A percentile compares a stretch with the other conserved stretches of the same genome.
Evolutionary conservation across 83 land plant species (phyloP).

Genomic region (Picea abies): DNA sequence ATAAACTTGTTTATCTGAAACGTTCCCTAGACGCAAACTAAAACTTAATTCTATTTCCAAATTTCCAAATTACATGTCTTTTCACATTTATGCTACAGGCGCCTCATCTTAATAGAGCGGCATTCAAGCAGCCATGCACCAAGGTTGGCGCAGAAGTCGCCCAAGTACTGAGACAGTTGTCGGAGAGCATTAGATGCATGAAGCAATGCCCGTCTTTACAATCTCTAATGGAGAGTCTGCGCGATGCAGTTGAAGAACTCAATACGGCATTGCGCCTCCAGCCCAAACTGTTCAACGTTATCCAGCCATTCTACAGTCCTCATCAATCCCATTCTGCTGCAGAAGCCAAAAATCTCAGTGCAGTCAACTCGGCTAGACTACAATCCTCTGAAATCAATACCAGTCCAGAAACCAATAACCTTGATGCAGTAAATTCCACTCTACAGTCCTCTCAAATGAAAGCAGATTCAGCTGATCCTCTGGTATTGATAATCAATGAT

Average conservation of each 20-base stretch:
- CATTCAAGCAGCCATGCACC: conserved; percentile 54
- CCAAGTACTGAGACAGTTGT: conserved; percentile 47
- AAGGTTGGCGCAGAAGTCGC: conserved; percentile 49
- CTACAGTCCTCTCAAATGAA: neutral
- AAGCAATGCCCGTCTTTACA: conserved; percentile 38
- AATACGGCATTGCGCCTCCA: conserved; percentile 55
- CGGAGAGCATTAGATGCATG: conserved; percentile 42
- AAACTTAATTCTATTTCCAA: no score
- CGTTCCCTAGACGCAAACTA: no score
- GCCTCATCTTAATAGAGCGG: conserved; percentile 42
- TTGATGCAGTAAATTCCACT: no score
- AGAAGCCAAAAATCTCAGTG: neutral
- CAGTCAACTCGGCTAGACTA: neutral
- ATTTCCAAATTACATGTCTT: no score
- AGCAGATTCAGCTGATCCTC: neutral
- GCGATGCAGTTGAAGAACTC: conserved; percentile 52
- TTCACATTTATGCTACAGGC: conserved; percentile 29
- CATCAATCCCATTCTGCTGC: neutral
- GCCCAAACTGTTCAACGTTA: conserved; percentile 45
- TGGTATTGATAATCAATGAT: neutral
- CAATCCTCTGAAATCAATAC: neutral
- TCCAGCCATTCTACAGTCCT: neutral
- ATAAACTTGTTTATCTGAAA: no score
- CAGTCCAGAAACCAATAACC: neutral
- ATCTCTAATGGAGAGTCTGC: conserved; percentile 52